Evolutionary conservation across 1,284 basidiomycete species (phyloP), one percentile per base, ranked within the genome.

Genomic region (Irpex sp.): DNA sequence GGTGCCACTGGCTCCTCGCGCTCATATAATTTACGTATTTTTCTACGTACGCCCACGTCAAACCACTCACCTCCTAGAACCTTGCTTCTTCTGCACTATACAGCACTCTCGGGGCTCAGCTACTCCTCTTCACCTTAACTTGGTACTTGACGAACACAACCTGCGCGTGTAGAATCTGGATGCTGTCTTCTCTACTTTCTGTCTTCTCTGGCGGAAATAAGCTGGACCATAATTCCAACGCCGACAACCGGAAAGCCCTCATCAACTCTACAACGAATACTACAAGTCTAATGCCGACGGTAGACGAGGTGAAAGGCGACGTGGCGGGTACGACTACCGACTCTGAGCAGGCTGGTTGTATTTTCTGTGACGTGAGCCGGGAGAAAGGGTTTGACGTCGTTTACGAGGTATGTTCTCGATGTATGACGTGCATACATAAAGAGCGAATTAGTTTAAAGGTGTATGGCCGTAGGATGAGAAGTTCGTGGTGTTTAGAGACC

Each of bases 401-500:
- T 0, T 84, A 82, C 67, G 83, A 91, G 82, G 88, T 85, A 62
- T 48, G 63, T 48, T 31, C 51, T 47, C 17, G 2, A 17, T 4
- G 7, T 47, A 8, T 47, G 17, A 17, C 17, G 13, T 47, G 3
- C 26, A 13, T 31, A 34, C 31, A 34, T 34, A 6, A 34, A 34
- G 31, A 34, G 31, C 31, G 31, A 34, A 34, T 34, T 34, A 34
- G 31, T 34, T 34, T 34, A 34, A 34, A 34, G 31, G 31, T 34
- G 31, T 34, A 34, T 1, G 31, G 31, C 31, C 17, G 49, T 62
- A 91, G 88, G 82, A 88, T 68, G 80, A 83, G 0, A 66, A 74
- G 2, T 85, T 85, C 65, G 76, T 89, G 11, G 89, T 84, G 13
- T 92, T 93, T 69, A 73, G 74, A 51, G 91, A 93, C 73, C 79